phyloP scores from a whole-genome alignment of 2,329 filamentous ascomycete species.

The Leptographium radiaticola region DNA sequence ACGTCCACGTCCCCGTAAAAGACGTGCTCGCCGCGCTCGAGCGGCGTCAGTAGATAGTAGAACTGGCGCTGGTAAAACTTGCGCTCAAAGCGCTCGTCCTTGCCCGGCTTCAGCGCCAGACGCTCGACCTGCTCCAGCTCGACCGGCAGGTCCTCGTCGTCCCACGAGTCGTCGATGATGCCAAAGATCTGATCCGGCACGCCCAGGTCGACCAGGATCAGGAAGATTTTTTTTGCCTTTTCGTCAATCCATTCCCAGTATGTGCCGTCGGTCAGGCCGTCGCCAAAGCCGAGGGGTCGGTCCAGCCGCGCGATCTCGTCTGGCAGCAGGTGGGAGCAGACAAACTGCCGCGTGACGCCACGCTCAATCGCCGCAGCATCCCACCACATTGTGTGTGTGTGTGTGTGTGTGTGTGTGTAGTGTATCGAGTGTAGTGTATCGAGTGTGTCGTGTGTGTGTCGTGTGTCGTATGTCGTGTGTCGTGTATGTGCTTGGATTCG shows the following conservation, averaged over 20 bases:
- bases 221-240: slow-evolving; percentile 55
- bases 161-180: slow-evolving; percentile 63
- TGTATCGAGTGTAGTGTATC: no score
- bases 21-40: slow-evolving; percentile 44
- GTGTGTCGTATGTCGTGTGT: neutral
- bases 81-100: slow-evolving; percentile 50
- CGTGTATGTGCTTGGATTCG: neutral
- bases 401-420: neutral
- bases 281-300: slow-evolving; percentile 51
- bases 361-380: slow-evolving; percentile 54
- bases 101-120: slow-evolving; percentile 44
- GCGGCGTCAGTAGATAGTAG: slow-evolving; percentile 51
- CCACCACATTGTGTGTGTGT: slow-evolving; percentile 41
- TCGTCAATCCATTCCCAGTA: slow-evolving; percentile 68
- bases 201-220: slow-evolving; percentile 57
- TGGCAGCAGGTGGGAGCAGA: slow-evolving; percentile 49
- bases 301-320: slow-evolving; percentile 51
- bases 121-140: slow-evolving; percentile 50
- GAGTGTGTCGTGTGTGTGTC: neutral
- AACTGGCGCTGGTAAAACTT: slow-evolving; percentile 62
- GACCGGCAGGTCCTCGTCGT: slow-evolving; percentile 62
- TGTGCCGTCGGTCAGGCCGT: slow-evolving; percentile 55
- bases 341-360: slow-evolving; percentile 55
- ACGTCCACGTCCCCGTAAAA: slow-evolving; percentile 55
- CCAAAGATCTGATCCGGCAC: slow-evolving; percentile 63